Conservation (phyloP, 2,329 filamentous ascomycete genomes). For the Calcarisporium arbuscula region DNA sequence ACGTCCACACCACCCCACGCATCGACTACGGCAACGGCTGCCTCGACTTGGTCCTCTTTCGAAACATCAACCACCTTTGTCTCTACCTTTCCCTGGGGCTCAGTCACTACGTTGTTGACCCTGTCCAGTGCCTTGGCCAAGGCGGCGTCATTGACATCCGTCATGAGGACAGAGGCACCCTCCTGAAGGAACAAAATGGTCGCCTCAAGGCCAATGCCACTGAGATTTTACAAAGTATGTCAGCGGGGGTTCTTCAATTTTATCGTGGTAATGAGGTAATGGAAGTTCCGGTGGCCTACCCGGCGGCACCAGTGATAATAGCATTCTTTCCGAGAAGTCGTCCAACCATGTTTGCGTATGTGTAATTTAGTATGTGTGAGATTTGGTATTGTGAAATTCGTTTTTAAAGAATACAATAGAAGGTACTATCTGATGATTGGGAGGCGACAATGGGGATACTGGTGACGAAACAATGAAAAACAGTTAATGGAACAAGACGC, state of each 20-base stretch:
- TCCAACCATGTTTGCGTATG: too few species aligned
- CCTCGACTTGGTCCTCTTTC: slow-evolving; percentile 72
- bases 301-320: slow-evolving; percentile 77
- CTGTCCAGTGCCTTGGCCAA: slow-evolving; percentile 72
- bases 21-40: slow-evolving; percentile 69
- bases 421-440: too few species aligned
- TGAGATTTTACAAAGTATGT: too few species aligned
- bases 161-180: slow-evolving; percentile 78
- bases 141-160: slow-evolving; percentile 74
- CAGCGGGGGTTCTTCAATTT: too few species aligned
- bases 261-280: too few species aligned
- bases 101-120: slow-evolving; percentile 66
- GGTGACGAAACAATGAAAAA: too few species aligned
- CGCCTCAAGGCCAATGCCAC: slow-evolving; percentile 90
- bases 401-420: too few species aligned
- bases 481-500: too few species aligned
- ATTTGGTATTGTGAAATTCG: too few species aligned
- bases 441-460: too few species aligned
- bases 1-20: slow-evolving; percentile 82
- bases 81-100: slow-evolving; percentile 52
- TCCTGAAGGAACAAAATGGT: slow-evolving; percentile 83
- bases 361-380: too few species aligned
- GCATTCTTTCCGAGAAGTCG: slow-evolving; percentile 56
- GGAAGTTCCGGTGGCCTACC: too few species aligned
- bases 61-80: slow-evolving; percentile 66